A percentile compares a stretch with the other conserved stretches of the same genome.
These are phyloP conservation scores for Sequoia sempervirens DNA, from an alignment of 75 land plant genomes.

Conservation along the genomic window DNA sequence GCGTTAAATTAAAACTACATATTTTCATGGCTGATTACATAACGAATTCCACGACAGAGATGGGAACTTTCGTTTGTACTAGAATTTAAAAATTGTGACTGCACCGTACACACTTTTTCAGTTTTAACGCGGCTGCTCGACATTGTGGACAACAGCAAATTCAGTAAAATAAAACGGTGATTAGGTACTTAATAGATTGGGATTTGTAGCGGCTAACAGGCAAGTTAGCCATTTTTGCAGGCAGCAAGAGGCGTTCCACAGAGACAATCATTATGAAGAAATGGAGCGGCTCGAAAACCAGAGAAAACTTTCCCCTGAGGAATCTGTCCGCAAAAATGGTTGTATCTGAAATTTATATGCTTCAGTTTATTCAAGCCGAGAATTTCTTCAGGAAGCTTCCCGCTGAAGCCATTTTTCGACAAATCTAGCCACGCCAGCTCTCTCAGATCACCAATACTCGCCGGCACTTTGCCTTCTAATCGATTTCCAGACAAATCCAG, in stretches of 20 bases:
- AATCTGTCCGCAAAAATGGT: slow-evolving; percentile 60
- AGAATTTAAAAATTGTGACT: neutral
- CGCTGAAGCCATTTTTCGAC: slow-evolving; percentile 50
- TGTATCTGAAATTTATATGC: slow-evolving; percentile 60
- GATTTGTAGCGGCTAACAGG: neutral
- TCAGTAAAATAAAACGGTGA: neutral
- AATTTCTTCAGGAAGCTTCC: slow-evolving; percentile 50
- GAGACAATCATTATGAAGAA: slow-evolving; percentile 65
- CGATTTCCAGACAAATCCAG: slow-evolving; percentile 54
- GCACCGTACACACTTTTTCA: neutral
- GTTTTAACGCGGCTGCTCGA: neutral
- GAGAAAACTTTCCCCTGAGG: slow-evolving; percentile 59
- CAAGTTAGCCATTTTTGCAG: slow-evolving; percentile 25
- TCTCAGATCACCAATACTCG: slow-evolving; percentile 37
- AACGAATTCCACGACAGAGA: neutral
- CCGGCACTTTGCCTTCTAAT: slow-evolving; percentile 52
- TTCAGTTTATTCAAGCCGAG: slow-evolving; percentile 19
- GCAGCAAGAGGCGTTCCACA: slow-evolving; percentile 67
- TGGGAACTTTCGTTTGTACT: neutral
- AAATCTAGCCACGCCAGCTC: slow-evolving; percentile 55
- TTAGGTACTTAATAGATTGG: neutral
- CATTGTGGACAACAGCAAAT: neutral
- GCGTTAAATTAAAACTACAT: too few relatives aligned
- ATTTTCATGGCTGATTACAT: too few relatives aligned
- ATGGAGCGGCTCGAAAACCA: slow-evolving; percentile 39